Evolutionary conservation across 2,329 filamentous ascomycete species (phyloP).

Genomic region (Neophaeococcomyces mojaviensis): DNA sequence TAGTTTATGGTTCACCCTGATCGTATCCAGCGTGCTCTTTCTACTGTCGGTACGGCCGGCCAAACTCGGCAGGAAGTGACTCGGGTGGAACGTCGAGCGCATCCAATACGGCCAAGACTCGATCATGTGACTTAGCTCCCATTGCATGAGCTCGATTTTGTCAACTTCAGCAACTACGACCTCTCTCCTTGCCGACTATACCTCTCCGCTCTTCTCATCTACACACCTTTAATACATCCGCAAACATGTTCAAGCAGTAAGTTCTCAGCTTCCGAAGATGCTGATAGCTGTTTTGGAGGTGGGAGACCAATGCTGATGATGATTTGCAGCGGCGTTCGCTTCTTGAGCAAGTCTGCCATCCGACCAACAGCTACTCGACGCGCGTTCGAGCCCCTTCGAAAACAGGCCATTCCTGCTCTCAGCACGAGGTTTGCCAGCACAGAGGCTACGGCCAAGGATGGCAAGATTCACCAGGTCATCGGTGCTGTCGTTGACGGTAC

Average conservation of each 20-base stretch:
- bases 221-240: conserved; percentile 18
- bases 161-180: conserved; percentile 1
- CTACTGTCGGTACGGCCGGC: too few species aligned
- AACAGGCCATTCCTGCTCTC: conserved; percentile 52
- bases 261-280: conserved; percentile 21
- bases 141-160: not conserved
- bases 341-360: conserved; percentile 52
- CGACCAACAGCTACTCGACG: conserved; percentile 49
- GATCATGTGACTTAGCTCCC: too few species aligned
- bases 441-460: conserved; percentile 45
- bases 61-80: too few species aligned
- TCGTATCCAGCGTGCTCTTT: too few species aligned
- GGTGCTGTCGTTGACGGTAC: conserved; percentile 97
- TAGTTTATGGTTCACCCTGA: too few species aligned
- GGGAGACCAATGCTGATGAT: conserved; percentile 30
- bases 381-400: conserved; percentile 51
- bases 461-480: conserved; percentile 76
- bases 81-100: too few species aligned
- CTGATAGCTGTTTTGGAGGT: conserved; percentile 23
- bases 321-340: conserved; percentile 55
- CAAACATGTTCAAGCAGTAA: conserved; percentile 58
- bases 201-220: conserved; percentile 9
- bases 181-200: conserved; percentile 3
- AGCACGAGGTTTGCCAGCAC: conserved; percentile 56
- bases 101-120: too few species aligned